Evolutionary conservation across 345 rosid species (phyloP), one percentile per base, ranked within the genome.

Genomic region (Populus ilicifolia): DNA sequence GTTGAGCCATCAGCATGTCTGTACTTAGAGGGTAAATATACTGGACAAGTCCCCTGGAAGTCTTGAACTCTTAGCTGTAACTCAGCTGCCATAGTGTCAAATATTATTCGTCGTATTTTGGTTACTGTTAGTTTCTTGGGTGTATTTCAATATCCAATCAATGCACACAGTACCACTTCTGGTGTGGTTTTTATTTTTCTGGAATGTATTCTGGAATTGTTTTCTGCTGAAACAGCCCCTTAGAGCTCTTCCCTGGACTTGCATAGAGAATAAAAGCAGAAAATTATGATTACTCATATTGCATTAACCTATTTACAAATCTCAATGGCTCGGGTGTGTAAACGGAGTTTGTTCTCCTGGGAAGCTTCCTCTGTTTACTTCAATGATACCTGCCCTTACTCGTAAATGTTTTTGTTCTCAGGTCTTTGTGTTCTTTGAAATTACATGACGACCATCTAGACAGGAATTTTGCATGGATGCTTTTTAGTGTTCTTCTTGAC

Each of bases 361-460:
- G 50, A 12, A 13, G 16, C 17, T 43, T 67, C 13, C 16, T 44
- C 36, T 54, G 67, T n/a, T 23, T 35, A 11, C 21, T 39, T 38
- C 9, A 54, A 18, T 63, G 23, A 7, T 39, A 48, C 6, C 66
- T 79, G 48, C 71, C 33, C 46, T 65, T 50, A 52, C 44, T 69
- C 50, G 18, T 16, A 38, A 67, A 70, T 1, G 4, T 7, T 29
- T 74, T 78, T 78, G 78, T 13, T 75, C 46, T 79, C 90, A 94
- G 98, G 91, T 88, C 91, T 71, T 83, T 95, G 83, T 59, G 43
- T 77, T 87, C 89, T 56, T 85, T 95, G 80, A 89, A 84, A 66
- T 82, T 95, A 62, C 81, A 87, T 76, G 89, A 85, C 74, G 78
- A 81, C 86, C 83, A 82, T 63, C 85, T 93, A 25, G 89, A 89